A percentile compares a stretch with the other conserved stretches of the same genome.
Conservation (phyloP, 345 rosid species). For the Eucalyptus marginata region DNA sequence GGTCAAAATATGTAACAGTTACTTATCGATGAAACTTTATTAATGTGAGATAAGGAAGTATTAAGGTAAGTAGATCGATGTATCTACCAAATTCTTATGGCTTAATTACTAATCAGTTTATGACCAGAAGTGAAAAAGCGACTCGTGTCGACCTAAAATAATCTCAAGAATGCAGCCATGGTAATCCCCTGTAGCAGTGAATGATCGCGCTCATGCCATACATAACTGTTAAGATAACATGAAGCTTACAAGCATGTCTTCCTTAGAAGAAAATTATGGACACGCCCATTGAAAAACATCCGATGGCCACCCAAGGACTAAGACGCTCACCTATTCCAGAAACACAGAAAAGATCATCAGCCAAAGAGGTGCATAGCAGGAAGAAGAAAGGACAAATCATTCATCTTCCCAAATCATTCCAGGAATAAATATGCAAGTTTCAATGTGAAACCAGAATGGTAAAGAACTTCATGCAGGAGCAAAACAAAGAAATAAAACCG, state of each 20-base stretch:
- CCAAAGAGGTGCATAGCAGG: not conserved
- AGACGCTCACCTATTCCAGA: constrained; percentile 70
- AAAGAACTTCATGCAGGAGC: not conserved
- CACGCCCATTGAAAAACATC: constrained; percentile 88
- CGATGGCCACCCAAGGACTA: constrained; percentile 91
- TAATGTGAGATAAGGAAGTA: not conserved
- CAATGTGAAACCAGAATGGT: not conserved
- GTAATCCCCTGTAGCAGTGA: not conserved
- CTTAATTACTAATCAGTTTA: not conserved
- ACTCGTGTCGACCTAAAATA: not conserved
- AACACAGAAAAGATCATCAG: not conserved
- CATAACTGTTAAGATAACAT: not conserved
- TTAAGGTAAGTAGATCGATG: not conserved
- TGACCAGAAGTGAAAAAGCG: not conserved
- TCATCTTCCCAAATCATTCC: not conserved
- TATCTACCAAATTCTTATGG: not conserved
- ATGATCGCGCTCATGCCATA: not conserved
- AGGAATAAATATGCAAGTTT: not conserved
- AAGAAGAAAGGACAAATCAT: not conserved
- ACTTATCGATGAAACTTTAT: not conserved
- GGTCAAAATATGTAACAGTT: not conserved
- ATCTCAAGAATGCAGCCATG: not conserved
- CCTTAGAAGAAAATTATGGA: constrained; percentile 75
- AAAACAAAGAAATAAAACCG: not conserved
- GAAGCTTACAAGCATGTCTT: not conserved